These are phyloP conservation scores for Lipomyces mesembrius DNA, from an alignment of 805 yeast species.

Conservation along the genomic window DNA sequence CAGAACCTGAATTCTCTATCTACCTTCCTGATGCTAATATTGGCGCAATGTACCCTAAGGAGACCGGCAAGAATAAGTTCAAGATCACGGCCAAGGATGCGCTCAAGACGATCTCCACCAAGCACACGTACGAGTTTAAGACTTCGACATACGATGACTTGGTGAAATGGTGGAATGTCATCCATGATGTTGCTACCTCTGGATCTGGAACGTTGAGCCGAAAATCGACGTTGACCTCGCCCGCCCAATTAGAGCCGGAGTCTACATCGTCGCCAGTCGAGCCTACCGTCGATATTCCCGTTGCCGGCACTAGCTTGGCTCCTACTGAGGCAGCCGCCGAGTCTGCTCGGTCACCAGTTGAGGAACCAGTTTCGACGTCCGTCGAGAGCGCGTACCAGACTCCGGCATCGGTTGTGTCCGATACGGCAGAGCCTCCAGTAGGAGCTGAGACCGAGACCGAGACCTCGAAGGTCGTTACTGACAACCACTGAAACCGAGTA, in stretches of 20 bases:
- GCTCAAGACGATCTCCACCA: slow-evolving; percentile 43
- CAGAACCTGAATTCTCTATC: slow-evolving; percentile 54
- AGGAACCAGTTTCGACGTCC: no score
- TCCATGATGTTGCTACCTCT: slow-evolving; percentile 35
- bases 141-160: slow-evolving; percentile 54
- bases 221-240: slow-evolving; percentile 15
- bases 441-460: neutral
- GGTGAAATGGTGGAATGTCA: slow-evolving; percentile 53
- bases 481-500: neutral
- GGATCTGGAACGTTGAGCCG: slow-evolving; percentile 18
- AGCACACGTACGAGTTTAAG: slow-evolving; percentile 50
- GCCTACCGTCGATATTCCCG: slow-evolving; percentile 2
- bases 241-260: neutral
- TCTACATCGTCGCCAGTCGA: slow-evolving; percentile 12
- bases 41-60: slow-evolving; percentile 45
- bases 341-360: slow-evolving; percentile 5
- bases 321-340: neutral
- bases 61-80: slow-evolving; percentile 50
- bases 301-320: slow-evolving; percentile 1
- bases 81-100: slow-evolving; percentile 53
- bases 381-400: no score
- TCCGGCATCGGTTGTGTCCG: no score
- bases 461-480: neutral
- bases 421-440: neutral
- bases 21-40: slow-evolving; percentile 55